These are phyloP conservation scores for Penicillium odoratum DNA, from an alignment of 495 filamentous ascomycete genomes.

Conservation along the genomic window DNA sequence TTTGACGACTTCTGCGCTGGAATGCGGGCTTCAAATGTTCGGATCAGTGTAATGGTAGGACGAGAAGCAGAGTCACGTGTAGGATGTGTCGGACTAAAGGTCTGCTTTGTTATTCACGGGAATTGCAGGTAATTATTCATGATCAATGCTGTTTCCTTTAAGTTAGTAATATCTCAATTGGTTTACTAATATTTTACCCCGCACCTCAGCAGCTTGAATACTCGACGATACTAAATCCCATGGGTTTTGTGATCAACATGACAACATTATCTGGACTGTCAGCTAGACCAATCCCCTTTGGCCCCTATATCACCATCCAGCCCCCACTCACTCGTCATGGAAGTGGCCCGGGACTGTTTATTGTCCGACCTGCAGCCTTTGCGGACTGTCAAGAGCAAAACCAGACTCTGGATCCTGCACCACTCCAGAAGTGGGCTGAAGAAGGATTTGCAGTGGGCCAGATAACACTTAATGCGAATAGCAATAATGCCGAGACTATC, in stretches of 20 bases:
- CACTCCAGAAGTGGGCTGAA: conserved; percentile 42
- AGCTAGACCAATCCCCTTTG: conserved; percentile 11
- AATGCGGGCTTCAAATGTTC: too few relatives aligned
- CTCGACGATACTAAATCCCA: too few relatives aligned
- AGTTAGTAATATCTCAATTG: too few relatives aligned
- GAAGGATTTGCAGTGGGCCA: conserved; percentile 38
- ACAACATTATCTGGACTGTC: neutral
- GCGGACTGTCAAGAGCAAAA: conserved; percentile 24
- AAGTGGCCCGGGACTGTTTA: conserved; percentile 53
- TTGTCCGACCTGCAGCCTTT: conserved; percentile 33
- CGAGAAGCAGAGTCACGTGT: too few relatives aligned
- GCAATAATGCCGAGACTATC: neutral
- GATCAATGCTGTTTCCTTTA: too few relatives aligned
- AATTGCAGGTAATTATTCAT: too few relatives aligned
- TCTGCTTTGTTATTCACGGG: too few relatives aligned
- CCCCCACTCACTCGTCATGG: conserved; percentile 58
- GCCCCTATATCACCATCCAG: conserved; percentile 34
- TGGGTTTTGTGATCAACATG: neutral
- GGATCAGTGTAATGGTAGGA: too few relatives aligned
- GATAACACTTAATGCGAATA: conserved; percentile 21
- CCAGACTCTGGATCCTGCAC: conserved; percentile 32
- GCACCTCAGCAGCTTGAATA: too few relatives aligned
- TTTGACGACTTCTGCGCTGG: too few relatives aligned
- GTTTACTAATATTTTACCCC: too few relatives aligned
- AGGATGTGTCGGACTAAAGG: too few relatives aligned